These are phyloP conservation scores for Arthrobotrys entomopaga DNA, from an alignment of 2,329 filamentous ascomycete genomes.

Conservation along the genomic window DNA sequence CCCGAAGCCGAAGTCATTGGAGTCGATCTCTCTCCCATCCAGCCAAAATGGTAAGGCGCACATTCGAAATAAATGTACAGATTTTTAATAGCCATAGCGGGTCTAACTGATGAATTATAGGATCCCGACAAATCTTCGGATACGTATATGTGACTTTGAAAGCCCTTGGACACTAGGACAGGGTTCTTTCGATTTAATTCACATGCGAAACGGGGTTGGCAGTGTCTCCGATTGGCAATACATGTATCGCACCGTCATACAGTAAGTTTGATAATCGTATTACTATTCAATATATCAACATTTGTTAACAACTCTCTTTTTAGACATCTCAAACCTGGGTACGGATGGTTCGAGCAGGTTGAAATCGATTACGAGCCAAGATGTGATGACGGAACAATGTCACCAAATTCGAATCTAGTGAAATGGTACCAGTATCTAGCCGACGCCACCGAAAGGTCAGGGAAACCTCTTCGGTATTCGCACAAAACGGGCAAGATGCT, in stretches of 20 bases:
- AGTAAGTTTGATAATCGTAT: conserved; percentile 65
- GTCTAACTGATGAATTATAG: conserved; percentile 64
- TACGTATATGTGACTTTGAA: conserved; percentile 80
- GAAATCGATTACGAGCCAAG: conserved; percentile 86
- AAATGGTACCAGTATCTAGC: conserved; percentile 77
- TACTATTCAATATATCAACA: not conserved
- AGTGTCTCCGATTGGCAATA: conserved; percentile 79
- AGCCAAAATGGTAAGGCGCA: conserved; percentile 60
- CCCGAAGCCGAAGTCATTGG: conserved; percentile 66
- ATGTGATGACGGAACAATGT: conserved; percentile 74
- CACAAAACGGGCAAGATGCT: conserved; percentile 70
- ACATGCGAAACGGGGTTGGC: conserved; percentile 81
- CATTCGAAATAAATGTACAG: not conserved
- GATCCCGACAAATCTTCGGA: conserved; percentile 72
- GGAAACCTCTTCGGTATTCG: conserved; percentile 74
- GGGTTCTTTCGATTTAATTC: conserved; percentile 82
- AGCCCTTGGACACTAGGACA: conserved; percentile 75
- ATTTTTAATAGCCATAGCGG: not conserved
- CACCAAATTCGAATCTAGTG: conserved; percentile 69
- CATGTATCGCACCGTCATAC: conserved; percentile 76
- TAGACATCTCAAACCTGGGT: conserved; percentile 79
- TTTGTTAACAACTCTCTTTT: conserved; percentile 9
- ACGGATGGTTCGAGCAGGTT: conserved; percentile 83
- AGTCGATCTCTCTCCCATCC: conserved; percentile 62
- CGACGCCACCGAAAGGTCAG: conserved; percentile 73